Base-by-base conservation (phyloP, 2,329 filamentous ascomycete genomes). In the Pseudohalonectria lignicola region DNA sequence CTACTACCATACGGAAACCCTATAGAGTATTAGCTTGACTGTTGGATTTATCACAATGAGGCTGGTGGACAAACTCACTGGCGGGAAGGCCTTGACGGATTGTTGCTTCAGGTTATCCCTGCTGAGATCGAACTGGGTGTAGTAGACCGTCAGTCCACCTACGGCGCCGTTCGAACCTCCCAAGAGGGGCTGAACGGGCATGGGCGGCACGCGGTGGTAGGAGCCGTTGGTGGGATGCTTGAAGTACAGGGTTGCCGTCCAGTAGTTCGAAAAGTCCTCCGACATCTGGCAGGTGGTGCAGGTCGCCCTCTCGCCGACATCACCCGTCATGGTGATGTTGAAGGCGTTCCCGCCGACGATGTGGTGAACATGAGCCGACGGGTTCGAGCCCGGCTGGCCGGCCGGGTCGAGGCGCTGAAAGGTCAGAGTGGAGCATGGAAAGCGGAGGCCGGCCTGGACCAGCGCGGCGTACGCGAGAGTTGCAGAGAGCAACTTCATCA, bases 221-320 rank as follows among this genome's bases (percentile, higher is more conserved):
- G 44, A 41, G 32, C 49, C 49, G 42, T 53, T 53, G 19, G 40
- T 46, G 25, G 50, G 46, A 26, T 49, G 43, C 43, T 50, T 49
- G 40, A 51, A 53, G 42, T 49, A 53, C 33, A 53, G 33, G 18
- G 38, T 32, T 15, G 50, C 50, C 2, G 46, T 48, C 50, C 50
- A 53, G 44, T 53, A 53, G 42, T 53, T 53, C 20, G 50, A 53
- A 17, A 53, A 53, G 38, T 53, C 49, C 39, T 53, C 50, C 0
- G 49, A 23, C 50, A 51, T 51, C 39, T 53, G 48, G 44, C 50
- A 53, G 3, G 50, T 53, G 2, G 50, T 53, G 42, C 50, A 53
- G 23, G 47, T 41, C 4, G 46, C 49, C 32, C 47, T 32, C 39
- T 36, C 39, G 16, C 39, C 43, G 11, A 50, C 48, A 20, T 50